phyloP scores from a whole-genome alignment of 495 filamentous ascomycete species.

The Podospora conica region DNA sequence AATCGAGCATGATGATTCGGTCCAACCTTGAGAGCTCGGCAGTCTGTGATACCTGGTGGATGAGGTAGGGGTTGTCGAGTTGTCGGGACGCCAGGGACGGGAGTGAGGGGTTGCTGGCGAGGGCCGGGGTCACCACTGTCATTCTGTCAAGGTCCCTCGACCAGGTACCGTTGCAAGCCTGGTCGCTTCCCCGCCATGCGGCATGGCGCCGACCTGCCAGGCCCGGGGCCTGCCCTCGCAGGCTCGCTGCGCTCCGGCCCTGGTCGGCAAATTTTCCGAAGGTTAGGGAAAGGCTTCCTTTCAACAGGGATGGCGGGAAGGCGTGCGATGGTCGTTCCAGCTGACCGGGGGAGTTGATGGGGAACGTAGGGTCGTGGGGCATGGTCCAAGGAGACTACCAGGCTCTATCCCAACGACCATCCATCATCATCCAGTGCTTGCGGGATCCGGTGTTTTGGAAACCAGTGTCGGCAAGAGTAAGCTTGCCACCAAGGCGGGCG shows the following conservation, averaged over 20 bases:
- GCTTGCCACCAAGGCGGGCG: neutral
- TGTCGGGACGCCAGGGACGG: constrained; percentile 6
- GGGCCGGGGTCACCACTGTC: neutral
- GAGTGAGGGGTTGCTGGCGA: neutral
- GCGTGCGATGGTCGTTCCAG: constrained; percentile 10
- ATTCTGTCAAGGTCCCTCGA: constrained; percentile 14
- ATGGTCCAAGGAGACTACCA: neutral
- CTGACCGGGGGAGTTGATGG: constrained; percentile 7
- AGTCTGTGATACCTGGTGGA: constrained; percentile 8
- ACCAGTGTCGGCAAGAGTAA: neutral
- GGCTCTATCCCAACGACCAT: neutral
- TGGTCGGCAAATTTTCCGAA: constrained; percentile 16
- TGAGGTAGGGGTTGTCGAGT: constrained; percentile 12
- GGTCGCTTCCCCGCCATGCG: neutral
- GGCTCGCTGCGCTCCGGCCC: no score
- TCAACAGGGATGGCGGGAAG: constrained; percentile 20
- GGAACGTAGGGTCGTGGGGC: constrained; percentile 2
- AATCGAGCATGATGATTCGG: neutral
- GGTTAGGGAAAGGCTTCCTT: constrained; percentile 11
- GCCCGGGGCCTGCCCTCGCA: constrained; percentile 1
- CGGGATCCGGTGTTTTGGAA: neutral
- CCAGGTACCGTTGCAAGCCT: constrained; percentile 20
- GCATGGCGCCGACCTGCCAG: neutral
- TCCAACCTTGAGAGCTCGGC: neutral
- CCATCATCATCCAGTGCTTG: neutral